Evolutionary conservation across 768 basidiomycete genomes (phyloP).

Genomic region (Cantharellus anzutake): DNA sequence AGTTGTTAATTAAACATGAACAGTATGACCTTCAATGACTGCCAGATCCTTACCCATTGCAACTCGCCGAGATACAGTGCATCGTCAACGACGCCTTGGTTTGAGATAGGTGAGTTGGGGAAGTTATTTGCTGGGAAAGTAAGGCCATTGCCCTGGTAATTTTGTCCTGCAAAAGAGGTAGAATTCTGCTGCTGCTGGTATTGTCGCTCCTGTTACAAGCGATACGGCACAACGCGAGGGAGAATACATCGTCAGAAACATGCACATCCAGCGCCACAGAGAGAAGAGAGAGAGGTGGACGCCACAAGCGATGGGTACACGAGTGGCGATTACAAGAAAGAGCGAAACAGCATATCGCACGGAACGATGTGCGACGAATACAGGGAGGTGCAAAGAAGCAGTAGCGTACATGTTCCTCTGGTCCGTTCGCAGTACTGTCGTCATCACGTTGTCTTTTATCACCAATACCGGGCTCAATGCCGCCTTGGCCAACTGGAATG

Average conservation of each 20-base stretch:
- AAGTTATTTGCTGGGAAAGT: neutral
- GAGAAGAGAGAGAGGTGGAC: neutral
- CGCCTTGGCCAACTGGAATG: neutral
- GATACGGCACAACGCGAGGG: neutral
- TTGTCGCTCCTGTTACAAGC: neutral
- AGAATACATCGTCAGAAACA: neutral
- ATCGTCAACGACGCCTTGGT: neutral
- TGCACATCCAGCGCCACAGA: neutral
- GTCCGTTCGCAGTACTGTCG: neutral
- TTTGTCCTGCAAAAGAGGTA: neutral
- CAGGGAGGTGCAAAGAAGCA: neutral
- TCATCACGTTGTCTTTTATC: neutral
- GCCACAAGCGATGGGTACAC: neutral
- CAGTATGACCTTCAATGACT: neutral
- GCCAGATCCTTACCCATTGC: neutral
- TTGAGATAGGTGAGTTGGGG: neutral
- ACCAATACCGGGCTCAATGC: neutral
- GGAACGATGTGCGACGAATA: neutral
- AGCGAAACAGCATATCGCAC: neutral
- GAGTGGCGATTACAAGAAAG: neutral
- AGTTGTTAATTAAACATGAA: too few species aligned
- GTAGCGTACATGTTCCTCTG: neutral
- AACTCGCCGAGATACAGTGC: neutral
- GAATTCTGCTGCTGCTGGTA: neutral
- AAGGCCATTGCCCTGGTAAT: neutral